Base-by-base conservation (phyloP, 192 early-diverging fungal species). In the Chytriomyces confervae region DNA sequence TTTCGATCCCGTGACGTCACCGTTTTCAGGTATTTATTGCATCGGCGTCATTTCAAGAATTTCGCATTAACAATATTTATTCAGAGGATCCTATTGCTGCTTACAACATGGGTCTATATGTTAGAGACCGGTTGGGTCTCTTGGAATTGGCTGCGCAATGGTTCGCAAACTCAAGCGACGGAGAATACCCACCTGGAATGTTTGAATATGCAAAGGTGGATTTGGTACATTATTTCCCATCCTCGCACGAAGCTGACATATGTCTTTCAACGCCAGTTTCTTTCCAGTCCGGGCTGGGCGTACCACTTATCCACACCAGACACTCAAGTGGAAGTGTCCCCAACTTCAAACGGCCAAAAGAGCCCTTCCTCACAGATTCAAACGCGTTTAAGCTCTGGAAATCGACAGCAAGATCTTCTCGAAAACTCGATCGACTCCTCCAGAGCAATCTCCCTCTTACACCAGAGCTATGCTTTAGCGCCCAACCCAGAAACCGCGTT, bases 281-380 rank as follows among this genome's bases (percentile, higher is more conserved):
- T 70, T 10, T 70, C 49, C 47, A 70, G 49, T 53, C 69, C 69
- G 7, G 69, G 69, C 18, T 70, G 69, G 69, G 69, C 69, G 4
- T 51, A 51, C 50, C 16, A 64, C 5, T 27, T 70, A 23, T 70
- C 47, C 6, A 51, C 47, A 44, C 69, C 9, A 11, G 6, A 57
- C 24, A 7, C 50, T 0, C 7, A 9, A 24, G 27, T 23, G n/a
- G 9, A 64, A 1, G 27, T 16, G 69, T 5, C 50, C 23, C 50
- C 10, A 13, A n/a, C 47, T 51, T 23, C 50, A 43, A 43, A 57
- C 29, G 29, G 29, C 29, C 29, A 36, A 36, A 36, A 36, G 29
- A 36, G 29, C 2, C 29, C 29, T 0, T 36, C 29, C 29, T 36
- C 29, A 36, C 29, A 36, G 29, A 57, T 57, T 57, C 11, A 57